Conservation (phyloP, 805 yeast genomes). For the Scheffersomyces amazonensis region DNA sequence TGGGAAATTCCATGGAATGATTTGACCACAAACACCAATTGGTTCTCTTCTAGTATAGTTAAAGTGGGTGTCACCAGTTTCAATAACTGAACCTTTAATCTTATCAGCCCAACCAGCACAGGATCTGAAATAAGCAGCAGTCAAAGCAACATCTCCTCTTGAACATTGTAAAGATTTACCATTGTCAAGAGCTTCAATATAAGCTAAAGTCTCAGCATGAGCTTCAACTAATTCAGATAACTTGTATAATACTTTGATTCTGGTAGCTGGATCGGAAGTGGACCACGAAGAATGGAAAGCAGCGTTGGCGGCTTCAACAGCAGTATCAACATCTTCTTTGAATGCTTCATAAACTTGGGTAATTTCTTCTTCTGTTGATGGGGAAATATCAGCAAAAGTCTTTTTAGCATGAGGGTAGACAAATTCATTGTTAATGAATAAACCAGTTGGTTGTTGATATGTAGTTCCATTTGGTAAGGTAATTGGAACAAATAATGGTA, state of each 20-base stretch:
- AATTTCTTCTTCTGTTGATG: conserved; percentile 69
- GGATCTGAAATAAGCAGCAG: conserved; percentile 69
- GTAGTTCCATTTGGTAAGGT: conserved; percentile 69
- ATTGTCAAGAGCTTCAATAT: conserved; percentile 83
- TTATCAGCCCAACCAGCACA: conserved; percentile 94
- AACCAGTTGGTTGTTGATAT: conserved; percentile 81
- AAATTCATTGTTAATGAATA: conserved; percentile 85
- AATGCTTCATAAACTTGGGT: conserved; percentile 71
- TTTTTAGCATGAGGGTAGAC: conserved; percentile 54
- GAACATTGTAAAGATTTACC: conserved; percentile 79
- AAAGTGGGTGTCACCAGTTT: conserved; percentile 72
- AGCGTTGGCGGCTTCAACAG: conserved; percentile 78
- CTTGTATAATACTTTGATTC: conserved; percentile 62
- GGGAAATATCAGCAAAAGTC: conserved; percentile 61
- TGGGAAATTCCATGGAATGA: conserved; percentile 98
- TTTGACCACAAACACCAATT: conserved; percentile 92
- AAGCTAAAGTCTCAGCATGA: conserved; percentile 67
- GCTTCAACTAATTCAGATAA: conserved; percentile 77
- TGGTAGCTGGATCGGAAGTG: conserved; percentile 59
- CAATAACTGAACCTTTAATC: conserved; percentile 69
- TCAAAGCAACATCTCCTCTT: conserved; percentile 70
- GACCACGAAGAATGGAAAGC: conserved; percentile 78
- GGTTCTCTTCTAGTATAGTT: conserved; percentile 85
- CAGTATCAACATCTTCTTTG: conserved; percentile 75
- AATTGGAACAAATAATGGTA: conserved; percentile 42